These are phyloP conservation scores for Auxenochlorella protothecoides DNA, from an alignment of 139 green algal genomes.

Conservation along the genomic window DNA sequence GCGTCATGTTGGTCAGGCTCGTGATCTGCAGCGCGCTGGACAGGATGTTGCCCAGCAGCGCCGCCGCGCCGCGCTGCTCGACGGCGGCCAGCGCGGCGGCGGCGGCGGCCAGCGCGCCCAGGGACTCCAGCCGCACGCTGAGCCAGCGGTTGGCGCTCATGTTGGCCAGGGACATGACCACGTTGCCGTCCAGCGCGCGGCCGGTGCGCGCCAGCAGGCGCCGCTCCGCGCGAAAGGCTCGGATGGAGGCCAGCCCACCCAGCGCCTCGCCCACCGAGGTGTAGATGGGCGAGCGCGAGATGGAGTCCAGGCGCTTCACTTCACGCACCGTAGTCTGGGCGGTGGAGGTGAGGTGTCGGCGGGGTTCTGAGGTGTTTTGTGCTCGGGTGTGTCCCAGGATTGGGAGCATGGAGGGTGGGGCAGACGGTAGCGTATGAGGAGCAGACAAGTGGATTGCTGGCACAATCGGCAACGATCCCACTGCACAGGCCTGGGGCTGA, in stretches of 20 bases:
- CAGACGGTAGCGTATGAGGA: too few relatives aligned
- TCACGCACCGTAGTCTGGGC: too few relatives aligned
- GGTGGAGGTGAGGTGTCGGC: too few relatives aligned
- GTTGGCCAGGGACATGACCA: conserved; percentile 48
- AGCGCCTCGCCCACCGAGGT: conserved; percentile 64
- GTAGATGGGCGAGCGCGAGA: conserved; percentile 75
- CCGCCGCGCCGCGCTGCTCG: conserved; percentile 40
- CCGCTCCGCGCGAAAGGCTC: conserved; percentile 59
- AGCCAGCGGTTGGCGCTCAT: conserved; percentile 49
- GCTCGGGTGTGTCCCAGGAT: too few relatives aligned
- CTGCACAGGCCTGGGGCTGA: too few relatives aligned
- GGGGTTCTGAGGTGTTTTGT: too few relatives aligned
- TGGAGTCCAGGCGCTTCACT: conserved; percentile 85
- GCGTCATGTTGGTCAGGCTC: conserved; percentile 40
- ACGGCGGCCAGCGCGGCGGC: conserved; percentile 46
- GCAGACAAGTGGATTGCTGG: too few relatives aligned
- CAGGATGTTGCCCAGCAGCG: conserved; percentile 39
- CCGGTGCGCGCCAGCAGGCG: conserved; percentile 49
- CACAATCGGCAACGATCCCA: too few relatives aligned
- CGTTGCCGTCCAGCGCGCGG: conserved; percentile 40
- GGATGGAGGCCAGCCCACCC: conserved; percentile 81
- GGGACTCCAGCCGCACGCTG: conserved; percentile 59
- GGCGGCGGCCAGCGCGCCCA: conserved; percentile 39
- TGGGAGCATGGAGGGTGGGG: too few relatives aligned
- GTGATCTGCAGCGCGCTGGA: conserved; percentile 53